Percentiles rank a stretch among this genome's conserved stretches.
phyloP scores from a whole-genome alignment of 371 early-diverging fungal species.

The Haplosporangium sp. region DNA sequence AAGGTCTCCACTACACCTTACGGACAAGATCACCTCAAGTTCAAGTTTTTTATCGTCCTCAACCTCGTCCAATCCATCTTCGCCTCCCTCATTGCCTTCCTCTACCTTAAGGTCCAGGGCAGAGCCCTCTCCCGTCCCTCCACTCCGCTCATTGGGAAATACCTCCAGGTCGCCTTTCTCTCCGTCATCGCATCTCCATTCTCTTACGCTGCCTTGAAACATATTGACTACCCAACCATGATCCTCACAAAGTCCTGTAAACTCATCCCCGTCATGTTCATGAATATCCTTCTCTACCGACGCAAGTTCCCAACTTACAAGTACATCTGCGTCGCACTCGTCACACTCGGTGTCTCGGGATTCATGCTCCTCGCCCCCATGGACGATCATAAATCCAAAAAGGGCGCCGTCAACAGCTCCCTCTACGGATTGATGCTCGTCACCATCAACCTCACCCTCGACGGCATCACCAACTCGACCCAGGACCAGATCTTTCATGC shows the following conservation, averaged over 20 bases:
- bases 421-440: conserved; percentile 88
- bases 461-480: conserved; percentile 97
- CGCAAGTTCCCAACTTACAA: conserved; percentile 85
- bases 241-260: conserved; percentile 98
- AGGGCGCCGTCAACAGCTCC: conserved; percentile 55
- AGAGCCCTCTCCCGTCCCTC: conserved; percentile 24
- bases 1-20: conserved; percentile 89
- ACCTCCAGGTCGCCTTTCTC: conserved; percentile 81
- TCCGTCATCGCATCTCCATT: conserved; percentile 89
- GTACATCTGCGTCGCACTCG: conserved; percentile 84
- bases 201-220: conserved; percentile 91
- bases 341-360: conserved; percentile 90
- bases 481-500: conserved; percentile 94
- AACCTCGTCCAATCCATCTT: conserved; percentile 86
- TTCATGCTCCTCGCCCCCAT: conserved; percentile 91
- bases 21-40: conserved; percentile 72
- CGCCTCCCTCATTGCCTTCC: conserved; percentile 79
- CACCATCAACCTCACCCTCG: conserved; percentile 85
- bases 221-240: conserved; percentile 98
- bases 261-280: conserved; percentile 95
- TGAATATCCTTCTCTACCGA: conserved; percentile 93
- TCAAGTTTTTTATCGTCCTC: conserved; percentile 90
- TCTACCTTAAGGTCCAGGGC: conserved; percentile 74
- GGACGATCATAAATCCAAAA: conserved; percentile 55
- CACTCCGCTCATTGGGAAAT: conserved; percentile 61